Percentiles rank a stretch among this genome's conserved stretches.
Conservation (phyloP, 305 asterid genomes). For the Ajuga reptans region DNA sequence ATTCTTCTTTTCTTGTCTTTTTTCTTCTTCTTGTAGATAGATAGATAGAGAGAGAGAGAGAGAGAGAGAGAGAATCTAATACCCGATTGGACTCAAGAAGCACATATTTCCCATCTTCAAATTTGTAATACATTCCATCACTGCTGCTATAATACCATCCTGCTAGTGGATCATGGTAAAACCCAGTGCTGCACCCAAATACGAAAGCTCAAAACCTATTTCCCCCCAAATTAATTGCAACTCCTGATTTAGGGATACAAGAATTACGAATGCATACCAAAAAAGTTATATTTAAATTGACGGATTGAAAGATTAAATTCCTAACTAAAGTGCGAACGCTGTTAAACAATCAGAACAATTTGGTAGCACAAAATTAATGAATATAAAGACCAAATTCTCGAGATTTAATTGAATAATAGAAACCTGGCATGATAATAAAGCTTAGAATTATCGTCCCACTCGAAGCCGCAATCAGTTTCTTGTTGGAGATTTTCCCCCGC, state of each 20-base stretch:
- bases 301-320: neutral
- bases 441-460: slow-evolving; percentile 75
- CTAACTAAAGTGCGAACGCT: neutral
- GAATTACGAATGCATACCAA: neutral
- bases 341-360: slow-evolving; percentile 8
- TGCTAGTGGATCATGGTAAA: slow-evolving; percentile 75
- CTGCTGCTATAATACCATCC: slow-evolving; percentile 81
- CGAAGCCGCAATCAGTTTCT: slow-evolving; percentile 38
- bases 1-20: no score
- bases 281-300: neutral
- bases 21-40: no score
- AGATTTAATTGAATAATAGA: neutral
- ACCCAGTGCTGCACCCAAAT: slow-evolving; percentile 65
- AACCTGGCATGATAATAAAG: slow-evolving; percentile 87
- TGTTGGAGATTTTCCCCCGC: slow-evolving; percentile 26
- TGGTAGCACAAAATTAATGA: neutral
- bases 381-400: neutral
- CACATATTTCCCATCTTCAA: slow-evolving; percentile 77
- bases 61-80: neutral
- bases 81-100: slow-evolving; percentile 52
- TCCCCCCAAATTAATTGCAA: neutral
- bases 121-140: slow-evolving; percentile 78
- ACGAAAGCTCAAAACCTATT: neutral
- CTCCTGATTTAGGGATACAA: slow-evolving; percentile 14
- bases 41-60: no score